A percentile compares a stretch with the other conserved stretches of the same genome.
These are phyloP conservation scores for Tylopilus plumbeoviolaceoides DNA, from an alignment of 768 basidiomycete genomes.

Conservation along the genomic window DNA sequence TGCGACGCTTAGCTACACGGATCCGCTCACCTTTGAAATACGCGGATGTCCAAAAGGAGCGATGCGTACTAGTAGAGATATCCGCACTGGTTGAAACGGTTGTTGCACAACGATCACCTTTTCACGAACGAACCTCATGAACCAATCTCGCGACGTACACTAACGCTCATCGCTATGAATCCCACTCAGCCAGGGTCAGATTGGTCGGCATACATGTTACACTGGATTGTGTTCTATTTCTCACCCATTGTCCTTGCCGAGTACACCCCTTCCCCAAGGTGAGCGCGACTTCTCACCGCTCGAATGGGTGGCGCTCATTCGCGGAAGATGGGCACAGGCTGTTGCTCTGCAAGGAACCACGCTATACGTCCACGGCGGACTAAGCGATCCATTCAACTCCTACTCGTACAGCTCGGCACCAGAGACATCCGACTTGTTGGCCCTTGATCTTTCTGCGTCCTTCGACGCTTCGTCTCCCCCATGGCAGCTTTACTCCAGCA, in stretches of 20 bases:
- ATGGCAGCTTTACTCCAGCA: conserved; percentile 56
- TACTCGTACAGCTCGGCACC: conserved; percentile 76
- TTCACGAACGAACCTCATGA: conserved; percentile 17
- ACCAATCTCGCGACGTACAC: conserved; percentile 10
- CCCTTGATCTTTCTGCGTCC: conserved; percentile 55
- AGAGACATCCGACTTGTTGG: conserved; percentile 64
- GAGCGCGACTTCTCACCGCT: not conserved
- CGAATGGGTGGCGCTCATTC: conserved; percentile 4
- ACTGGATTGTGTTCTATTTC: conserved; percentile 6
- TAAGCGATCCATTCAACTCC: conserved; percentile 64
- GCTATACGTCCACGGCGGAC: conserved; percentile 77
- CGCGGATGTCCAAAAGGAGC: conserved; percentile 12
- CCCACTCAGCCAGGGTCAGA: not conserved
- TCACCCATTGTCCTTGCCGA: conserved; percentile 16
- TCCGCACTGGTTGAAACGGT: conserved; percentile 7
- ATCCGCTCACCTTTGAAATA: not conserved
- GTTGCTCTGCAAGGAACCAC: conserved; percentile 51
- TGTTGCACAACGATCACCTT: not conserved
- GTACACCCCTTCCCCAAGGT: conserved; percentile 26
- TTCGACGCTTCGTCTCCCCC: conserved; percentile 64
- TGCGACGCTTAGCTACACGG: too few species aligned
- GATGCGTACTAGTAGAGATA: not conserved
- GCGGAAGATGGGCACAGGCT: conserved; percentile 80
- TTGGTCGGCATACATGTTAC: conserved; percentile 10
- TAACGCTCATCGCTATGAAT: conserved; percentile 6